Conservation (phyloP, 202 grass and related monocot species). For the Carex sylvatica region DNA sequence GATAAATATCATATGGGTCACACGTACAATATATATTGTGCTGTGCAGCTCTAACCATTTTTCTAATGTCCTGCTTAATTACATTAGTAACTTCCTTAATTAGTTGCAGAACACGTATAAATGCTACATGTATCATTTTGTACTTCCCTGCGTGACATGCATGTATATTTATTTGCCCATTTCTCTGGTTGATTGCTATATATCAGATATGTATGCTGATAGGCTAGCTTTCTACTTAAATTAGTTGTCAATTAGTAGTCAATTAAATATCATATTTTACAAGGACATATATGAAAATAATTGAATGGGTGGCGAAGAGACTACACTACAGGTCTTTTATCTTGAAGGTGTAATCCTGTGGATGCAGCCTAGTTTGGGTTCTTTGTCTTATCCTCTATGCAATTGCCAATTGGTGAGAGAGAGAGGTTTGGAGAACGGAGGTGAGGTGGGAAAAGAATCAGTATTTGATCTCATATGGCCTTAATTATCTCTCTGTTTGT, state of each 20-base stretch:
- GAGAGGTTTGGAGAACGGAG: neutral
- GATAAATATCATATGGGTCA: no score
- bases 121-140: neutral
- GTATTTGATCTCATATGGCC: constrained; percentile 15
- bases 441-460: constrained; percentile 17
- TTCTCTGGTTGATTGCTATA: neutral
- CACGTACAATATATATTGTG: no score
- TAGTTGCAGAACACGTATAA: neutral
- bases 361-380: constrained; percentile 14
- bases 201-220: no score
- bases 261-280: neutral
- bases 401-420: neutral
- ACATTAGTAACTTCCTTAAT: neutral
- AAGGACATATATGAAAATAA: constrained; percentile 5
- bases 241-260: neutral
- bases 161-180: neutral
- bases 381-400: constrained; percentile 25
- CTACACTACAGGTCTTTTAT: constrained; percentile 11
- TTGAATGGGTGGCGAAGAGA: constrained; percentile 26
- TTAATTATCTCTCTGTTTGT: neutral
- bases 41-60: neutral
- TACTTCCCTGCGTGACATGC: neutral
- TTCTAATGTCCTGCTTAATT: neutral
- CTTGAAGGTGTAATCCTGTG: constrained; percentile 12
- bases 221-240: neutral